Evolutionary conservation across 2,329 filamentous ascomycete species (phyloP).

Genomic region (Verticillium nubilum): DNA sequence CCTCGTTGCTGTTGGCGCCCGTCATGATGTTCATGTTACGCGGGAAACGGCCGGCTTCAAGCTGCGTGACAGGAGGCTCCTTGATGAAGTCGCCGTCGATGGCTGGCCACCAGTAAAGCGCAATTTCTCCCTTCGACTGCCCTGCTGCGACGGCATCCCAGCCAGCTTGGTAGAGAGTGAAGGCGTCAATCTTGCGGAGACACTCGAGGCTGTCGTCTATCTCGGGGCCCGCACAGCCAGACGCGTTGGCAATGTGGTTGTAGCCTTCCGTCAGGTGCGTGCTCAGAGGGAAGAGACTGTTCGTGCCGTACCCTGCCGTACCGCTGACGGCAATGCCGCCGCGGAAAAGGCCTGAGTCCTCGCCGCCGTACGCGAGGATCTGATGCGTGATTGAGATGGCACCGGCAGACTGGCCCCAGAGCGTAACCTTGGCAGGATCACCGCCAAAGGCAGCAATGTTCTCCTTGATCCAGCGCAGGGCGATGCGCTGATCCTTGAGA

Average conservation of each 20-base stretch:
- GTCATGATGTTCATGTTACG: background rate
- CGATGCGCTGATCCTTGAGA: constrained; percentile 43
- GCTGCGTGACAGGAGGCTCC: background rate
- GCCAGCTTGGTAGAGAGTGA: background rate
- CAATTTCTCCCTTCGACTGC: background rate
- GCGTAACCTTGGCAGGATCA: constrained; percentile 40
- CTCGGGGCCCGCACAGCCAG: constrained; percentile 2
- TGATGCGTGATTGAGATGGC: constrained; percentile 5
- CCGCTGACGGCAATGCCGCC: constrained; percentile 6
- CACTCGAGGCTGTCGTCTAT: constrained; percentile 5
- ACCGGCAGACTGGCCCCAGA: constrained; percentile 44
- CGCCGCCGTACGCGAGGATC: constrained; percentile 6
- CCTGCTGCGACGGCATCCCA: background rate
- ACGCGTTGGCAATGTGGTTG: background rate
- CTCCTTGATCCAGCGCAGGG: constrained; percentile 49
- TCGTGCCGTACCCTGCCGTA: background rate
- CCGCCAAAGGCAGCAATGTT: constrained; percentile 50
- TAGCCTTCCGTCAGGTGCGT: background rate
- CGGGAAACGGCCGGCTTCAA: constrained; percentile 1
- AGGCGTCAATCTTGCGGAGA: background rate
- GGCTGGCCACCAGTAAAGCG: constrained; percentile 2
- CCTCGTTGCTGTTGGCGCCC: constrained; percentile 7
- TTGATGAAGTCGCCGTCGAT: constrained; percentile 5
- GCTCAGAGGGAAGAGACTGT: background rate
- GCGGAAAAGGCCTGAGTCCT: constrained; percentile 4